Evolutionary conservation across 163 green algal species (phyloP).

Genomic region (Chloroidium sp.): DNA sequence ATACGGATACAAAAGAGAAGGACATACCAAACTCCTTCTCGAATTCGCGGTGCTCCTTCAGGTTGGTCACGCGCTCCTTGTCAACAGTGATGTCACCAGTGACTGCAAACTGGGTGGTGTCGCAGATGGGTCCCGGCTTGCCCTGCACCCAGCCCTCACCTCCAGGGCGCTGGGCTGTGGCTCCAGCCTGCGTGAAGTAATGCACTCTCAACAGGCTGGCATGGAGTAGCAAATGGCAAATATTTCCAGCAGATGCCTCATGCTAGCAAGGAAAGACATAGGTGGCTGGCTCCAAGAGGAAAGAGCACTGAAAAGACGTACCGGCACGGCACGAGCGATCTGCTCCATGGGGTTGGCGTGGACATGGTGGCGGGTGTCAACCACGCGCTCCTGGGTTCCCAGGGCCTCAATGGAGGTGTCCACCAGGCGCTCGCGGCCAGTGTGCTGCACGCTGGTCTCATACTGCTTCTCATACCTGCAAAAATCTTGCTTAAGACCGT

Average conservation of each 20-base stretch:
- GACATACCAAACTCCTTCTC: neutral
- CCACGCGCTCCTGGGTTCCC: neutral
- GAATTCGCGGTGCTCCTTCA: neutral
- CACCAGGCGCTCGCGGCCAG: neutral
- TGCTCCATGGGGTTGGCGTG: too few species aligned
- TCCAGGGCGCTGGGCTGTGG: neutral
- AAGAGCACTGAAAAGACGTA: too few species aligned
- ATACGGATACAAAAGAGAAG: too few species aligned
- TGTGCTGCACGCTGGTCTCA: neutral
- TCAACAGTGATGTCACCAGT: neutral
- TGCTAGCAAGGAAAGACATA: too few species aligned
- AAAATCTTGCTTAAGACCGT: too few species aligned
- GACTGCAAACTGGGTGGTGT: neutral
- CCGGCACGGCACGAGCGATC: too few species aligned
- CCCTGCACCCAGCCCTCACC: neutral
- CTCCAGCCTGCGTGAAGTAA: neutral
- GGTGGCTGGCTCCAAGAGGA: too few species aligned
- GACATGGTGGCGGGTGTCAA: too few species aligned
- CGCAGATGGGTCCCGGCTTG: neutral
- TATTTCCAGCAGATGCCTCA: too few species aligned
- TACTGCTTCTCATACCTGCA: neutral
- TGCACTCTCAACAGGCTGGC: too few species aligned
- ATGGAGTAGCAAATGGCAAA: too few species aligned
- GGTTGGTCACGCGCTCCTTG: neutral
- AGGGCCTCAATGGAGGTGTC: neutral